Percentiles rank a stretch among this genome's conserved stretches.
These are phyloP conservation scores for Hapsidospora chrysogenum DNA, from an alignment of 495 filamentous ascomycete species.

Conservation along the genomic window DNA sequence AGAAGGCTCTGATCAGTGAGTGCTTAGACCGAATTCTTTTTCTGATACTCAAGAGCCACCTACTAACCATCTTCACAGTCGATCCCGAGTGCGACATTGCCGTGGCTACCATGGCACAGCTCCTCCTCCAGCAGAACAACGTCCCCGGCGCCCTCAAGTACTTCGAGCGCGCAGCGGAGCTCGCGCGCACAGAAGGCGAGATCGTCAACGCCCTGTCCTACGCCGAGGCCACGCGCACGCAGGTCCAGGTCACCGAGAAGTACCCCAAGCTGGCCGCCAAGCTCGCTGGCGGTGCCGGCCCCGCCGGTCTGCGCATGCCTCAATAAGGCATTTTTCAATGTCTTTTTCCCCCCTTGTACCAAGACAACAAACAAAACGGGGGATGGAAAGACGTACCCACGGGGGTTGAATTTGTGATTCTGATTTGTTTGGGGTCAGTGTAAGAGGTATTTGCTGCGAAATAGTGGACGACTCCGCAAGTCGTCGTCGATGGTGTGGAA, in stretches of 20 bases:
- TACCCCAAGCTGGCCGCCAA: constrained; percentile 85
- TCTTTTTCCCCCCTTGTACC: too few species aligned
- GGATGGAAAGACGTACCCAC: too few species aligned
- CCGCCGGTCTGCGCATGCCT: constrained; percentile 2
- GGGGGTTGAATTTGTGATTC: too few species aligned
- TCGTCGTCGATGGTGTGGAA: too few species aligned
- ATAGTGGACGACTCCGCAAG: too few species aligned
- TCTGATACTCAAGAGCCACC: not conserved
- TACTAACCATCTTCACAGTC: constrained; percentile 34
- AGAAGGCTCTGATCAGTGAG: constrained; percentile 95
- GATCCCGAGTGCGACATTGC: constrained; percentile 98
- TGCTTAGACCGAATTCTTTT: not conserved
- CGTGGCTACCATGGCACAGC: constrained; percentile 96
- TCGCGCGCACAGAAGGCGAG: constrained; percentile 90
- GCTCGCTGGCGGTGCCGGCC: constrained; percentile 20
- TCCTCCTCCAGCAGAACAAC: constrained; percentile 96
- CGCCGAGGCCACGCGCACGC: constrained; percentile 90
- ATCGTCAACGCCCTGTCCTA: constrained; percentile 94
- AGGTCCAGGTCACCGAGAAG: constrained; percentile 94
- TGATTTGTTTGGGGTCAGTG: too few species aligned
- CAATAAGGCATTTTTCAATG: too few species aligned
- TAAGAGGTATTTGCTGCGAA: too few species aligned
- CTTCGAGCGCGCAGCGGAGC: constrained; percentile 89
- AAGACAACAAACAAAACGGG: too few species aligned
- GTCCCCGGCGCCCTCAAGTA: constrained; percentile 90